Evolutionary conservation across 805 yeast species (phyloP).

Genomic region (Saccharomycopsis sp.): DNA sequence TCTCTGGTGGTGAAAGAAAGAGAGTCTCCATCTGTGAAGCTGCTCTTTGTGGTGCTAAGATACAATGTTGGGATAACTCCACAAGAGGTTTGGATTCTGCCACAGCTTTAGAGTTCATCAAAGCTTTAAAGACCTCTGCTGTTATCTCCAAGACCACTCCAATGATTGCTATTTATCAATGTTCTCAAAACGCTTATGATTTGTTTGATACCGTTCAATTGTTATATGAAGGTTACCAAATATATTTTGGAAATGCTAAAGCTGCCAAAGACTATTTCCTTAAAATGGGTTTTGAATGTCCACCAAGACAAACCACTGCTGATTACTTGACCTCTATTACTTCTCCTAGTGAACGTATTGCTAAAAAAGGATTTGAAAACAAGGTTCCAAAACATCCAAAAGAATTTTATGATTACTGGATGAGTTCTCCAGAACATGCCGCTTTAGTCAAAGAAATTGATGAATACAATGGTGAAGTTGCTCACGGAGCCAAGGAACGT

Average conservation of each 20-base stretch:
- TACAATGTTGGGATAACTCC: constrained; percentile 59
- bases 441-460: constrained; percentile 43
- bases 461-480: constrained; percentile 31
- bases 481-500: constrained; percentile 28
- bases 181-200: constrained; percentile 53
- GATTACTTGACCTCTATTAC: constrained; percentile 60
- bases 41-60: constrained; percentile 39
- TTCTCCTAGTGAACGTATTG: constrained; percentile 50
- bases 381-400: constrained; percentile 43
- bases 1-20: constrained; percentile 66
- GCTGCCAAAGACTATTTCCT: constrained; percentile 45
- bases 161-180: constrained; percentile 57
- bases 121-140: constrained; percentile 49
- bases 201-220: constrained; percentile 53
- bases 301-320: constrained; percentile 56
- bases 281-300: constrained; percentile 53
- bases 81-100: constrained; percentile 65
- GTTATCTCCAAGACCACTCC: constrained; percentile 47
- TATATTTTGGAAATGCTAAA: constrained; percentile 45
- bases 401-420: constrained; percentile 61
- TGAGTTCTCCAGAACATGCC: constrained; percentile 37
- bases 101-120: constrained; percentile 55
- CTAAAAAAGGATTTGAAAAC: constrained; percentile 37
- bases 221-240: constrained; percentile 48
- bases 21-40: constrained; percentile 64